These are phyloP conservation scores for Polyporus arcularius DNA, from an alignment of 768 basidiomycete genomes.

Conservation along the genomic window DNA sequence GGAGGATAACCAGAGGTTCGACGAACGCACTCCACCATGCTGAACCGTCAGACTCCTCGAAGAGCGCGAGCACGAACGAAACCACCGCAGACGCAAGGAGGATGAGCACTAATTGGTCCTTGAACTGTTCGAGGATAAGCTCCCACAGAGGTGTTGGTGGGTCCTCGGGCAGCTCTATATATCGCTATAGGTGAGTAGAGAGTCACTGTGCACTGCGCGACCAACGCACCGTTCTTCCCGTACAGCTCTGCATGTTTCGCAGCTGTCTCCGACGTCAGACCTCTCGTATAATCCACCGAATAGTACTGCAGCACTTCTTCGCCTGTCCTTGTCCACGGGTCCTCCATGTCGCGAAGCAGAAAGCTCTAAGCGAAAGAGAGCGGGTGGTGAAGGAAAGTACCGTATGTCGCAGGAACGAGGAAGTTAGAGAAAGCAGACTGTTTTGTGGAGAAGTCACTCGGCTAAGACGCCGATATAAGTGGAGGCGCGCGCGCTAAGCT, in stretches of 20 bases:
- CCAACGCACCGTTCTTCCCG: conserved; percentile 76
- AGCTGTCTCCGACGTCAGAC: conserved; percentile 68
- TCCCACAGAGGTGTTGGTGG: conserved; percentile 90
- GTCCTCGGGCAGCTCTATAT: conserved; percentile 87
- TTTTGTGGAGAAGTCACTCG: conserved; percentile 10
- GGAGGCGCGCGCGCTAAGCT: conserved; percentile 12
- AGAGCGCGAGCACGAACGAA: conserved; percentile 87
- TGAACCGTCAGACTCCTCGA: conserved; percentile 75
- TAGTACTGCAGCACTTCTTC: conserved; percentile 74
- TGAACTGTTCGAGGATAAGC: conserved; percentile 97
- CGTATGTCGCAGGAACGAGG: neutral
- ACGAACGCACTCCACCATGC: conserved; percentile 85
- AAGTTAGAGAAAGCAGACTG: neutral
- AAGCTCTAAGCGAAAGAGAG: conserved; percentile 5
- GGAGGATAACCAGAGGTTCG: conserved; percentile 91
- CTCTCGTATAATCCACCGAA: conserved; percentile 58
- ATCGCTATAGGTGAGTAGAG: neutral
- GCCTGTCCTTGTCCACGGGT: conserved; percentile 78
- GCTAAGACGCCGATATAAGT: conserved; percentile 20
- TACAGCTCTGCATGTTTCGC: conserved; percentile 75
- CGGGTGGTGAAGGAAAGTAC: neutral
- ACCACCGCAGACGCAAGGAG: conserved; percentile 91
- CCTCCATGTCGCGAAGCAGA: conserved; percentile 45
- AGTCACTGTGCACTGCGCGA: neutral
- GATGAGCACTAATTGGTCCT: conserved; percentile 97